These are phyloP conservation scores for Santalum album DNA, from an alignment of 164 flowering plant species.

Conservation along the genomic window DNA sequence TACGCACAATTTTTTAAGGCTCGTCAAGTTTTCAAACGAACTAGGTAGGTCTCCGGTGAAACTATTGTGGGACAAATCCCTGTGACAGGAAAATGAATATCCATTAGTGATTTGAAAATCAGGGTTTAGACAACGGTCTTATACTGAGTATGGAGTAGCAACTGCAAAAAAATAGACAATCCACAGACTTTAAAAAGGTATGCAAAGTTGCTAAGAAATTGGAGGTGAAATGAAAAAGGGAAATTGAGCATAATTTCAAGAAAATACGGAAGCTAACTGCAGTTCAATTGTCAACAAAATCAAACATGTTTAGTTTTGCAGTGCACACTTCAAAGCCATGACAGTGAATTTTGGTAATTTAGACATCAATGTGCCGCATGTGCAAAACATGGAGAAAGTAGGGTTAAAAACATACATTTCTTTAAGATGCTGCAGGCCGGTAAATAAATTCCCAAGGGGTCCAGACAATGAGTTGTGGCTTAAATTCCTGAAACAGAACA, in stretches of 20 bases:
- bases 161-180: background rate
- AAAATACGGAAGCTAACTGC: too few relatives aligned
- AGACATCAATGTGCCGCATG: background rate
- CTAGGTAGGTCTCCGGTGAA: slow-evolving; percentile 72
- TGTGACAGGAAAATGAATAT: slow-evolving; percentile 15
- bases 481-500: slow-evolving; percentile 50
- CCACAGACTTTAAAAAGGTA: too few relatives aligned
- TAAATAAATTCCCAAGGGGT: slow-evolving; percentile 63
- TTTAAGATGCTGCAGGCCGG: slow-evolving; percentile 39
- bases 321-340: too few relatives aligned
- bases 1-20: slow-evolving; percentile 59
- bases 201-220: too few relatives aligned
- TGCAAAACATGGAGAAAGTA: background rate
- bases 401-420: slow-evolving; percentile 39
- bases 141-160: background rate
- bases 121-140: background rate
- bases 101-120: background rate
- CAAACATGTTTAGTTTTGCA: too few relatives aligned
- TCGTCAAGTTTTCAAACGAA: slow-evolving; percentile 53
- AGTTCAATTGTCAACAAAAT: too few relatives aligned
- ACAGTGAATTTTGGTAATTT: background rate
- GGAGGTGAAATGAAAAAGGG: too few relatives aligned
- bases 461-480: slow-evolving; percentile 73
- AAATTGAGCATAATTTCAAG: too few relatives aligned
- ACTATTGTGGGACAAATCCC: slow-evolving; percentile 73